Percentiles rank a stretch among this genome's conserved stretches.
Conservation (phyloP, 495 filamentous ascomycete species). For the Staphylotrichum tortipilum region DNA sequence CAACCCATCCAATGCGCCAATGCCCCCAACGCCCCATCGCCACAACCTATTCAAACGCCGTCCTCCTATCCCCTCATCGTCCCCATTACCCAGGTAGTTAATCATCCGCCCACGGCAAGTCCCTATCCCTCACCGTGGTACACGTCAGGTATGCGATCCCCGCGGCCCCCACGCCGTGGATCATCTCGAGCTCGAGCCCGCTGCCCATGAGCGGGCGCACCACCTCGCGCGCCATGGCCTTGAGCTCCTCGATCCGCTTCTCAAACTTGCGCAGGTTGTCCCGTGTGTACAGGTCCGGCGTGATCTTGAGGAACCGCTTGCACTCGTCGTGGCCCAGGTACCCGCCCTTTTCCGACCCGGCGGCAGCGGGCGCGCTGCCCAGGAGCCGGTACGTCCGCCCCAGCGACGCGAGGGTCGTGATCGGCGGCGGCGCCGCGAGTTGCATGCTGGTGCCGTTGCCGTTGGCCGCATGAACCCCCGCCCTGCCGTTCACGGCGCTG, state of each 20-base stretch:
- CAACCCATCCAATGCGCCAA: background rate
- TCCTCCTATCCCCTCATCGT: background rate
- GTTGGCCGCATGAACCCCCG: constrained; percentile 17
- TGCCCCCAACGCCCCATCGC: background rate
- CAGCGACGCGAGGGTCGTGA: constrained; percentile 39
- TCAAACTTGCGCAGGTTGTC: constrained; percentile 77
- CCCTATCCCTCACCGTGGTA: constrained; percentile 62
- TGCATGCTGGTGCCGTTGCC: constrained; percentile 3
- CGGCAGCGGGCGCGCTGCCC: constrained; percentile 15
- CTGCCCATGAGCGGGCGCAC: constrained; percentile 83
- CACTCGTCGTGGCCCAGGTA: constrained; percentile 81
- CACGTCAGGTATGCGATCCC: constrained; percentile 68
- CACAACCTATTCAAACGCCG: too few relatives aligned
- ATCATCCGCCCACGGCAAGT: constrained; percentile 63
- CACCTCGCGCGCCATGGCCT: constrained; percentile 67
- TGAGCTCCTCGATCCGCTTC: constrained; percentile 77
- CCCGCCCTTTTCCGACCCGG: constrained; percentile 27
- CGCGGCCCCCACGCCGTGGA: constrained; percentile 3
- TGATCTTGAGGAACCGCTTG: constrained; percentile 76
- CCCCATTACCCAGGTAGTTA: constrained; percentile 2
- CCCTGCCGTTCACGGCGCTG: constrained; percentile 18
- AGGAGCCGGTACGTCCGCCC: constrained; percentile 68
- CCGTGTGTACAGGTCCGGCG: constrained; percentile 57
- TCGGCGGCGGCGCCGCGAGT: background rate
- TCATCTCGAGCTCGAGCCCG: constrained; percentile 64